Evolutionary conservation across 1,284 basidiomycete species (phyloP), one percentile per base, ranked within the genome.

Genomic region (Cryptococcus depauperatus): DNA sequence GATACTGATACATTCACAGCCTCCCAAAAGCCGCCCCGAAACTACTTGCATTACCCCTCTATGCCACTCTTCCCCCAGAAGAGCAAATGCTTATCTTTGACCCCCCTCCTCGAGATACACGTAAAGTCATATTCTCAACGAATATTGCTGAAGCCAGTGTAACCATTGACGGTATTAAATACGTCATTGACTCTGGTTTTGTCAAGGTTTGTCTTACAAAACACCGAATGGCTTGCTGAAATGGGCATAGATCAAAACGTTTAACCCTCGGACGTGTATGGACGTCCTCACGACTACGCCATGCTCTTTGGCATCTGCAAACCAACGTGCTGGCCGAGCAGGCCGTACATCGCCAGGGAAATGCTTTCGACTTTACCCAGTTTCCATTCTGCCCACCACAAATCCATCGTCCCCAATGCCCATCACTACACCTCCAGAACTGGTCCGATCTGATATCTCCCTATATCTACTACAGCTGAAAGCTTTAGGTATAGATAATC

Each of bases 121-220:
- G 95, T 44, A 99, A 98, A 67, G 82, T 95, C 41, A 82, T 99
- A 41, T 78, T 96, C 22, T 79, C 89, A 1, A 98, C 95, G 0
- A 98, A 98, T 64, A 92, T 97, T 41, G 93, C 95, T 14, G 95
- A 98, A 73, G 88, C 93, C 18, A 92, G 88, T 67, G 85, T 98
- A 13, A 98, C 93, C 0, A 95, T 98, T 47, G 89, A 96, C 40
- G 90, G 90, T 1, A 83, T 98, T 54, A 84, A 83, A 56, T 97
- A 83, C 62, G 92, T 99, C n/a, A 77, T 98, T 4, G 93, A 99
- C 61, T 84, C 81, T 45, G 95, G 93, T 3, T 88, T 91, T 59
- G 91, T 93, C 53, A 98, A 98, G 78, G 87, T 37, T 50, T 9
- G 21, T 7, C 16, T 34, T 27, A 40, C 11, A 30, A 30, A 10